A percentile compares a stretch with the other conserved stretches of the same genome.
phyloP scores from a whole-genome alignment of 495 filamentous ascomycete species.

The Stereocaulon alpinum region DNA sequence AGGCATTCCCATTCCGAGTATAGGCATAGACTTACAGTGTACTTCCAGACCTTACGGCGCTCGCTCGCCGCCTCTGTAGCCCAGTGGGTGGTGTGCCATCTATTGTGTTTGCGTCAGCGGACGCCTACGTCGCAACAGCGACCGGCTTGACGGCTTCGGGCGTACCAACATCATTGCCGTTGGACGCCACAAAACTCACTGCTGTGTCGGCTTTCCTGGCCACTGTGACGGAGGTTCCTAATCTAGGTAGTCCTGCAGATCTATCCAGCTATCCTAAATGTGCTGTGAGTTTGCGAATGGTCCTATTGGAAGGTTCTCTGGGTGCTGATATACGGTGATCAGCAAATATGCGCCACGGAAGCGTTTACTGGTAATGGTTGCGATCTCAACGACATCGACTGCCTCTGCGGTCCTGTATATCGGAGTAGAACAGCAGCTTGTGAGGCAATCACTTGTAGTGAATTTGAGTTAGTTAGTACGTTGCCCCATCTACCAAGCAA shows the following conservation, averaged over 20 bases:
- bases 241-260: slow-evolving; percentile 5
- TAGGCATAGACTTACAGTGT: background rate
- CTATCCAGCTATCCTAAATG: slow-evolving; percentile 7
- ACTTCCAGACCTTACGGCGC: background rate
- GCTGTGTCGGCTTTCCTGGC: slow-evolving; percentile 7
- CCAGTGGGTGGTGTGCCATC: slow-evolving; percentile 8
- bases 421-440: slow-evolving; percentile 8
- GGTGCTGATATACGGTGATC: background rate
- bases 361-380: background rate
- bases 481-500: background rate
- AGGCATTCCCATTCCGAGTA: background rate
- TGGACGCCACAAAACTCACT: background rate
- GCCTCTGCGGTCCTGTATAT: slow-evolving; percentile 9
- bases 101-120: background rate
- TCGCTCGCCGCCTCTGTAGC: slow-evolving; percentile 3
- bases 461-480: slow-evolving; percentile 3
- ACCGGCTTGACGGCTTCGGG: background rate
- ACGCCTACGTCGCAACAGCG: background rate
- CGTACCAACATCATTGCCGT: background rate
- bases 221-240: slow-evolving; percentile 1
- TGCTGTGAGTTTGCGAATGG: slow-evolving; percentile 1
- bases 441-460: slow-evolving; percentile 11
- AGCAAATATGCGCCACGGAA: slow-evolving; percentile 14
- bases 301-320: background rate
- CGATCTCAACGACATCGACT: slow-evolving; percentile 5